Evolutionary conservation across 331 rosid species (phyloP), one percentile per base, ranked within the genome.

Genomic region (Saraca asoca): DNA sequence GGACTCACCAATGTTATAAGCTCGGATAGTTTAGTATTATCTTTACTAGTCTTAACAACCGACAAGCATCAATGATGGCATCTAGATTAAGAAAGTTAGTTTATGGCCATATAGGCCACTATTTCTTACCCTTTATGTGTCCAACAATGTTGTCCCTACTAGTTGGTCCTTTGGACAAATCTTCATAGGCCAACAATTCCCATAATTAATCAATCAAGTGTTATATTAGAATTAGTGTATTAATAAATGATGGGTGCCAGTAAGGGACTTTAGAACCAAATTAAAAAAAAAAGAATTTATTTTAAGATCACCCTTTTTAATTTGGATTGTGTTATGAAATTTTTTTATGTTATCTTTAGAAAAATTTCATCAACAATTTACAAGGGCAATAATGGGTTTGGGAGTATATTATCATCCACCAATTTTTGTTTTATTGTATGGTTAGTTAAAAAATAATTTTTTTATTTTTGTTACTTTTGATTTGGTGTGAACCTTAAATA

Each of bases 81-180:
- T n/a, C n/a, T n/a, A n/a, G n/a, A n/a, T n/a, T n/a, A n/a, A n/a
- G n/a, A n/a, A n/a, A n/a, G n/a, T n/a, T n/a, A n/a, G n/a, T n/a
- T n/a, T n/a, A n/a, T n/a, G n/a, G n/a, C n/a, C n/a, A n/a, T n/a
- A n/a, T n/a, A n/a, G n/a, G n/a, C n/a, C n/a, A n/a, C n/a, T n/a
- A n/a, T n/a, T n/a, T n/a, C n/a, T n/a, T n/a, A n/a, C n/a, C n/a
- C n/a, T n/a, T n/a, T n/a, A n/a, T n/a, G n/a, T n/a, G n/a, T n/a
- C n/a, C n/a, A n/a, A n/a, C n/a, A n/a, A 71, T 20, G 83, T 63
- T 20, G 83, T 31, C 17, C 81, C 85, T 20, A 66, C 73, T 10
- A 75, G 70, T 5, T 80, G 88, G 88, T 63, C 73, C 48, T 83
- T 83, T 10, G 83, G 88, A 14, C 85, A 80, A 18, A 83, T 83